phyloP scores from a whole-genome alignment of 148 eudicot species.

The Rhododendron simsii region DNA sequence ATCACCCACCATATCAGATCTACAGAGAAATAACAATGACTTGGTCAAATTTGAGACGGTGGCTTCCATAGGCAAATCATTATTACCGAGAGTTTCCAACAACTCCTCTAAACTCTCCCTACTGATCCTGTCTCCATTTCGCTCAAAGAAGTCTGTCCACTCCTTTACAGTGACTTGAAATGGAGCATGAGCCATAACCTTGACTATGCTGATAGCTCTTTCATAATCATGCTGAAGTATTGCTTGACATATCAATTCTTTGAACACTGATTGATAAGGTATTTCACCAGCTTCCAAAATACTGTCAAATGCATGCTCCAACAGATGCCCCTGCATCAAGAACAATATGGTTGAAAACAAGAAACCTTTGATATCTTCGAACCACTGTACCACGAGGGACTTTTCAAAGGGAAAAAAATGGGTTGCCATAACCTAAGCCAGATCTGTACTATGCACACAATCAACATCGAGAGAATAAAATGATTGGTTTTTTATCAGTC shows the following conservation, averaged over 20 bases:
- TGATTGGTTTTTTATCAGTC: neutral
- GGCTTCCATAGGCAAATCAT: constrained; percentile 39
- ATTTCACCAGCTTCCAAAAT: constrained; percentile 76
- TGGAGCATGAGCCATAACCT: constrained; percentile 71
- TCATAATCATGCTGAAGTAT: constrained; percentile 35
- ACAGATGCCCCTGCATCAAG: constrained; percentile 55
- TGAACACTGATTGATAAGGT: constrained; percentile 55
- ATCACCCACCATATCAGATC: constrained; percentile 12
- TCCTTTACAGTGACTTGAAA: constrained; percentile 56
- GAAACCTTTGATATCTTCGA: neutral
- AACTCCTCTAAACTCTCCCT: constrained; percentile 37
- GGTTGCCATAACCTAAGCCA: neutral
- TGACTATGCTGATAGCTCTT: constrained; percentile 41
- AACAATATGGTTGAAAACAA: neutral
- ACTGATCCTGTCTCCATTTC: constrained; percentile 48
- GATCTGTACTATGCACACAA: neutral
- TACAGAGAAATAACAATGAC: constrained; percentile 45
- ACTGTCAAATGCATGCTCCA: constrained; percentile 80
- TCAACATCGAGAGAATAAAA: neutral
- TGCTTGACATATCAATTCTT: constrained; percentile 69
- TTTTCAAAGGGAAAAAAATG: neutral
- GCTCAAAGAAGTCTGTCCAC: constrained; percentile 63
- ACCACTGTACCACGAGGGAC: neutral
- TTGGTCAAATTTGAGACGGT: constrained; percentile 48
- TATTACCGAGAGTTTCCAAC: constrained; percentile 25